Evolutionary conservation across 1,139 yeast species (phyloP), one percentile per base, ranked within the genome.

Genomic region (Blastobotrys arbuscula): DNA sequence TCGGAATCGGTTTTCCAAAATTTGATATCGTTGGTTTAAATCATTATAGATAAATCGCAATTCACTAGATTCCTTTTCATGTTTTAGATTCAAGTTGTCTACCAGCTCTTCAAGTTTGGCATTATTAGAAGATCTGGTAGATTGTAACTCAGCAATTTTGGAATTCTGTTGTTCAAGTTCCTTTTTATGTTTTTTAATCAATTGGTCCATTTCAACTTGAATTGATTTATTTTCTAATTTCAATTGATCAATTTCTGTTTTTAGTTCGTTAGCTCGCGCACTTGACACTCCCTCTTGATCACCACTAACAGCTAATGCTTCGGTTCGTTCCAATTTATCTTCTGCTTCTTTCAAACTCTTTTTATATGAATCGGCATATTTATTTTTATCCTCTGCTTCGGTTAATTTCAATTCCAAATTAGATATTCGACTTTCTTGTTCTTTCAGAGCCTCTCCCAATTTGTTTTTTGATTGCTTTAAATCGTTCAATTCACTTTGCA

Each of bases 41-140:
- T 60, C 62, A 18, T 59, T 53, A 47, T 61, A 54, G 2, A 61
- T 60, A 3, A 45, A 44, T 20, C 53, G 48, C 34, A 62, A 52
- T 45, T 59, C 57, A 7, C 47, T 37, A 47, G 53, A 58, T 18
- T 59, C 52, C 33, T 47, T 50, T 37, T 59, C 61, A 13, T 58
- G 45, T n/a, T 55, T 45, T 12, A 34, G 39, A 31, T 54, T 52
- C 46, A 53, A 53, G 3, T 49, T 45, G 21, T 55, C 55, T 21
- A 58, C 50, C 39, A 53, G 48, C 18, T 51, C 56, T n/a, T 47
- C 20, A 15, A 55, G 50, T 38, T 42, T 39, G 3, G 8, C 31
- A 16, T 26, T 24, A 20, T 13, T 41, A 35, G 2, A 53, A 31
- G 13, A 55, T 49, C 34, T 49, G 35, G 35, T 7, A 28, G 50